Percentiles rank a stretch among this genome's conserved stretches.
Conservation (phyloP, 1,139 yeast genomes). For the Candida neerlandica region DNA sequence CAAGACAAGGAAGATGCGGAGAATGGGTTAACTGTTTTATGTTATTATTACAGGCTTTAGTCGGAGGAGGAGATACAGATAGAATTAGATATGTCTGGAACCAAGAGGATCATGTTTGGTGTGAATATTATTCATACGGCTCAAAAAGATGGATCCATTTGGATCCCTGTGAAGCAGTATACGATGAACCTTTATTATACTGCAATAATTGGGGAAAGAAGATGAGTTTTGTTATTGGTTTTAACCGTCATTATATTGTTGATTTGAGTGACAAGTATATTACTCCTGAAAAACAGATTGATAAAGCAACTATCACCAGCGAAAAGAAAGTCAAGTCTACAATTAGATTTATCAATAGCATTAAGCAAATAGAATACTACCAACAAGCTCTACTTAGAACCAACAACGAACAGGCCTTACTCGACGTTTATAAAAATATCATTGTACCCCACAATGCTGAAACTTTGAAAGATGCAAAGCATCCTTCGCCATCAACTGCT, state of each 20-base stretch:
- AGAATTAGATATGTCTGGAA: conserved; percentile 80
- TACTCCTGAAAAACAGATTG: conserved; percentile 51
- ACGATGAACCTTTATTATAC: conserved; percentile 78
- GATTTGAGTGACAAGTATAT: conserved; percentile 78
- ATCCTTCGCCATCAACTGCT: conserved; percentile 16
- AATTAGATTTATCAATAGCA: conserved; percentile 41
- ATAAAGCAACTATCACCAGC: conserved; percentile 45
- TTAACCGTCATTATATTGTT: conserved; percentile 57
- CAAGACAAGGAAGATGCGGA: conserved; percentile 84
- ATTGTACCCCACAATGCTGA: conserved; percentile 29
- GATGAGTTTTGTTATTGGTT: conserved; percentile 85
- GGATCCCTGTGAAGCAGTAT: conserved; percentile 87
- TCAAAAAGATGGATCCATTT: conserved; percentile 80
- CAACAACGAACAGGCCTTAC: conserved; percentile 15
- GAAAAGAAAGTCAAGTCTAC: conserved; percentile 42
- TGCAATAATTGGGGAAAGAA: conserved; percentile 89
- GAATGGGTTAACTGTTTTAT: conserved; percentile 93
- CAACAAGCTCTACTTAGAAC: conserved; percentile 5
- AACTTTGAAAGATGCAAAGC: conserved; percentile 10
- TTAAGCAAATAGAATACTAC: conserved; percentile 31
- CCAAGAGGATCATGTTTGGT: conserved; percentile 95
- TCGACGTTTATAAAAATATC: conserved; percentile 28
- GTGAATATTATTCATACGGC: conserved; percentile 73
- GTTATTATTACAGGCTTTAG: conserved; percentile 63
- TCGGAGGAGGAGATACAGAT: conserved; percentile 48